These are phyloP conservation scores for Dactylorhiza incarnata DNA, from an alignment of 106 monocot genomes.

Conservation along the genomic window DNA sequence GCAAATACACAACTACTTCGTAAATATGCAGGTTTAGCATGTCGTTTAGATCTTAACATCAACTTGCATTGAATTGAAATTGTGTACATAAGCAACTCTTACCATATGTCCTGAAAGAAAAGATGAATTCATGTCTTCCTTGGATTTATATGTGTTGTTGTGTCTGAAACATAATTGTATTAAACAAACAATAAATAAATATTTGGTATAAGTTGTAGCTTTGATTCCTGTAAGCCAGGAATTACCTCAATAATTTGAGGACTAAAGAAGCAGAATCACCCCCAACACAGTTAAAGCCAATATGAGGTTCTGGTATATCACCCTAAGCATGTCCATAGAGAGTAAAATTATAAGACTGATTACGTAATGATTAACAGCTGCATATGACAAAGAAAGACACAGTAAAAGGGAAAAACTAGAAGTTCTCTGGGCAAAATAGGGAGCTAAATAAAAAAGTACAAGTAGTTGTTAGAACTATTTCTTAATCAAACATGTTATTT, in stretches of 20 bases:
- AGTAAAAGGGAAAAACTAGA: background rate
- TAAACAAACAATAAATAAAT: background rate
- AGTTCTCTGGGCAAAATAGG: background rate
- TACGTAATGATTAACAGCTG: background rate
- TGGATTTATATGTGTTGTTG: no score
- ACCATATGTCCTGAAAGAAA: slow-evolving; percentile 50
- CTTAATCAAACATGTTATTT: background rate
- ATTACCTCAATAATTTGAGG: slow-evolving; percentile 81
- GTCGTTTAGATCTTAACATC: no score
- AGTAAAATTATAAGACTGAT: slow-evolving; percentile 4
- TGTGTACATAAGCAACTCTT: background rate
- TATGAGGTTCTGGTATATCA: slow-evolving; percentile 73
- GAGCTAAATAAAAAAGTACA: background rate
- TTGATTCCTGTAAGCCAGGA: background rate
- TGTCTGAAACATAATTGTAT: slow-evolving; percentile 32
- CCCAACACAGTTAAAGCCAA: slow-evolving; percentile 95
- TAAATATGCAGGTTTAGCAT: no score
- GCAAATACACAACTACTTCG: no score
- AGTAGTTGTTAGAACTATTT: background rate
- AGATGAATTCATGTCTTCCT: slow-evolving; percentile 34
- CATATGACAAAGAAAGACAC: background rate
- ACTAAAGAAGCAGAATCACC: slow-evolving; percentile 77
- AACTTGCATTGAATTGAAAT: no score
- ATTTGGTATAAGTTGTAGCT: background rate
- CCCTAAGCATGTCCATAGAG: slow-evolving; percentile 31